Evolutionary conservation across 306 rosid genomes (phyloP).

Genomic region (Ceratonia siliqua): DNA sequence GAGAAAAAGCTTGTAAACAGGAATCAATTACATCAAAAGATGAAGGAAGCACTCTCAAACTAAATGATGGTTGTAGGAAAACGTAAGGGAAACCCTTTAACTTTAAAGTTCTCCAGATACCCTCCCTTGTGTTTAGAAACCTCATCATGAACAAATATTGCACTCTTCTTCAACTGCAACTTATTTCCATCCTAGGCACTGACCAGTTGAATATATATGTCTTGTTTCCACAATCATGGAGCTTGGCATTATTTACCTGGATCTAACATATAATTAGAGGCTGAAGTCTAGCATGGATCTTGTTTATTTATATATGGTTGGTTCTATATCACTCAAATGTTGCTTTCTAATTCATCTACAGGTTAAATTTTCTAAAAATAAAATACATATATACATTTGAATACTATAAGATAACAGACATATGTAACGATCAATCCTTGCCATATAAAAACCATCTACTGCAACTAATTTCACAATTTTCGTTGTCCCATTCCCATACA

Average conservation of each 20-base stretch:
- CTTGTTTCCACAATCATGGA: background rate
- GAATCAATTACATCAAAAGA: slow-evolving; percentile 21
- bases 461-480: background rate
- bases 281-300: background rate
- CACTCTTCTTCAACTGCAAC: background rate
- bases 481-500: background rate
- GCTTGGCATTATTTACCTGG: slow-evolving; percentile 3
- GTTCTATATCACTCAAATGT: slow-evolving; percentile 25
- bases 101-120: background rate
- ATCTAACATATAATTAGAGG: slow-evolving; percentile 12
- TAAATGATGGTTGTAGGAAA: slow-evolving; percentile 10
- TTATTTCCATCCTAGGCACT: slow-evolving; percentile 12
- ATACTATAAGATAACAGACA: slow-evolving; percentile 4
- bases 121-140: slow-evolving; percentile 11
- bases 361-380: background rate
- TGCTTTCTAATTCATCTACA: slow-evolving; percentile 9
- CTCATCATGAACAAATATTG: background rate
- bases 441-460: background rate
- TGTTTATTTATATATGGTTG: slow-evolving; percentile 20
- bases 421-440: slow-evolving; percentile 7
- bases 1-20: slow-evolving; percentile 8
- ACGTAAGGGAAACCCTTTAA: slow-evolving; percentile 1
- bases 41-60: background rate
- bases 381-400: background rate
- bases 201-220: background rate